These are phyloP conservation scores for Leccinum boreale DNA, from an alignment of 768 basidiomycete species.

Conservation along the genomic window DNA sequence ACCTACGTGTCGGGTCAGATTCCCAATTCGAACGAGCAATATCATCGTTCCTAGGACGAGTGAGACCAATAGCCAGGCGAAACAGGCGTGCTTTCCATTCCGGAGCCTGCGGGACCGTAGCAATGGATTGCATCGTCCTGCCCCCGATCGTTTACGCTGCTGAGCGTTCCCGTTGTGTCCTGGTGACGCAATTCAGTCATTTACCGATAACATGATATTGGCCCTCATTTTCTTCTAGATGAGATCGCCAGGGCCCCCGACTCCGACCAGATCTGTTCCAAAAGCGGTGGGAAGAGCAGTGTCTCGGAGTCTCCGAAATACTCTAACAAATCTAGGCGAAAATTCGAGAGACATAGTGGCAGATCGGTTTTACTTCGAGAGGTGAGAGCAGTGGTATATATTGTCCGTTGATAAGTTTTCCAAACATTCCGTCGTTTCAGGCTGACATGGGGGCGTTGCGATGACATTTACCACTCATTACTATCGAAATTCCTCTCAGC, in stretches of 20 bases:
- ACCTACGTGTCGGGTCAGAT: conserved; percentile 23
- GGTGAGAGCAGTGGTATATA: not conserved
- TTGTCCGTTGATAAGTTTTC: conserved; percentile 1
- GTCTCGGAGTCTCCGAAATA: not conserved
- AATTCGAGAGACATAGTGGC: not conserved
- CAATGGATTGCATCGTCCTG: conserved; percentile 18
- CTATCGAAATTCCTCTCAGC: conserved; percentile 3
- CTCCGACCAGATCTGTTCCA: conserved; percentile 12
- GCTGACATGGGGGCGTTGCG: conserved; percentile 6
- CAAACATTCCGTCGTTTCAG: conserved; percentile 15
- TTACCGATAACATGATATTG: conserved; percentile 11
- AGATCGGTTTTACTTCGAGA: not conserved
- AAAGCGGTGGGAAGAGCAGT: conserved; percentile 1
- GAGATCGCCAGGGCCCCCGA: conserved; percentile 16
- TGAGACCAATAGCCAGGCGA: conserved; percentile 26
- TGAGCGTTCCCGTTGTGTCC: conserved; percentile 9
- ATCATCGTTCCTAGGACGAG: conserved; percentile 16
- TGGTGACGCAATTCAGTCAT: conserved; percentile 26
- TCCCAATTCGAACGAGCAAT: conserved; percentile 16
- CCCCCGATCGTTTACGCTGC: conserved; percentile 17
- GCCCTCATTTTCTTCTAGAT: conserved; percentile 11
- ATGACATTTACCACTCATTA: conserved; percentile 8
- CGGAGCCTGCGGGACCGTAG: conserved; percentile 22
- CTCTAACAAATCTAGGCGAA: not conserved
- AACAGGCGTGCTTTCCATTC: conserved; percentile 31